Conservation (phyloP, 495 filamentous ascomycete species). For the Penicillium steckii region DNA sequence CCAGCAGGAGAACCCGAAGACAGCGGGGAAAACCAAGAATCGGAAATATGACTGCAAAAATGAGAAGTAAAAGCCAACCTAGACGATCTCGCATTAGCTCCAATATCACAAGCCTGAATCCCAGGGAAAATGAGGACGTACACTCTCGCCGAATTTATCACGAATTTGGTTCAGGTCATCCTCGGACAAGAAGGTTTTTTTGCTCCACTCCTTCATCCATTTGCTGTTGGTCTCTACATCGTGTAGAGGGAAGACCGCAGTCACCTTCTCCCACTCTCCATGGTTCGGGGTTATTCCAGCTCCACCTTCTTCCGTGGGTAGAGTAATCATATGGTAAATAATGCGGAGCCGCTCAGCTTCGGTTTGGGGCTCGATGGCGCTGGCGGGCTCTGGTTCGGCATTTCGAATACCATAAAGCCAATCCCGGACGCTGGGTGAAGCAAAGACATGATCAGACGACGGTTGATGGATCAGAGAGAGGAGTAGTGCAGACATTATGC, state of each 20-base stretch:
- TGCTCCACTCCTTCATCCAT: slow-evolving; percentile 89
- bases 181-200: slow-evolving; percentile 72
- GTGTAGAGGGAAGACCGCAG: slow-evolving; percentile 84
- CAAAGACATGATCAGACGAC: not conserved
- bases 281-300: slow-evolving; percentile 82
- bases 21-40: slow-evolving; percentile 81
- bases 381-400: slow-evolving; percentile 64
- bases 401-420: slow-evolving; percentile 91
- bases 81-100: not conserved
- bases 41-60: slow-evolving; percentile 91
- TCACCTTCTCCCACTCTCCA: slow-evolving; percentile 82
- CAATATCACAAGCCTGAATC: not conserved
- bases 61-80: slow-evolving; percentile 93
- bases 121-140: slow-evolving; percentile 21
- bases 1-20: slow-evolving; percentile 80
- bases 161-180: slow-evolving; percentile 81
- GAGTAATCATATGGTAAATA: slow-evolving; percentile 83
- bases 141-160: slow-evolving; percentile 88
- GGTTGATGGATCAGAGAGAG: not conserved
- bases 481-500: not conserved
- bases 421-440: slow-evolving; percentile 70
- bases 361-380: slow-evolving; percentile 70
- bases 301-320: slow-evolving; percentile 76
- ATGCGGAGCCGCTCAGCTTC: slow-evolving; percentile 88
- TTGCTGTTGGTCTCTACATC: slow-evolving; percentile 82